These are phyloP conservation scores for Solanum hybrid DNA, from an alignment of 305 asterid species.

Conservation along the genomic window DNA sequence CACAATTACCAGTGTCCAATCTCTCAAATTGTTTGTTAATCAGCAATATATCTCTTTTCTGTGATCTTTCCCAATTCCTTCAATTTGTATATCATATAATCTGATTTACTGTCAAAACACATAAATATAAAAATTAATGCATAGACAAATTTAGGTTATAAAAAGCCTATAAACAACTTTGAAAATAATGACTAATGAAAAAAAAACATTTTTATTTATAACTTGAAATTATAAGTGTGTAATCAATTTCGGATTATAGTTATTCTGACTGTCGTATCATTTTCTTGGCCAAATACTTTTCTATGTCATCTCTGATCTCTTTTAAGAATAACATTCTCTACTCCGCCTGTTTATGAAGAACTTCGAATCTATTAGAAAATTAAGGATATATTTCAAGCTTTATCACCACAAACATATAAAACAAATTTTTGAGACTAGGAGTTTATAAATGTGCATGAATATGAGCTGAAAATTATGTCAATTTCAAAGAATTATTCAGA, in stretches of 20 bases:
- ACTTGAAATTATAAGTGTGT: neutral
- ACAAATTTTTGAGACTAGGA: too few relatives aligned
- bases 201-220: neutral
- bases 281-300: neutral
- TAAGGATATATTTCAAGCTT: too few relatives aligned
- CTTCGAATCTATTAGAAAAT: too few relatives aligned
- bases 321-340: too few relatives aligned
- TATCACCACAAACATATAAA: too few relatives aligned
- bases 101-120: constrained; percentile 50
- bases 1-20: constrained; percentile 60
- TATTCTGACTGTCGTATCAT: neutral
- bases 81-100: constrained; percentile 72
- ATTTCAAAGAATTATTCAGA: too few relatives aligned
- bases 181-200: neutral
- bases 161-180: neutral
- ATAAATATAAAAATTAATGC: neutral
- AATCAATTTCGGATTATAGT: neutral
- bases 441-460: too few relatives aligned
- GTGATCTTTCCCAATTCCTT: constrained; percentile 69
- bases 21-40: constrained; percentile 64
- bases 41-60: constrained; percentile 51
- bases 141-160: neutral
- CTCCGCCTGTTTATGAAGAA: too few relatives aligned
- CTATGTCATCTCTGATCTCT: neutral
- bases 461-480: too few relatives aligned